Conservation (phyloP, 1,139 yeast genomes). For the Meyerozyma carpophila region DNA sequence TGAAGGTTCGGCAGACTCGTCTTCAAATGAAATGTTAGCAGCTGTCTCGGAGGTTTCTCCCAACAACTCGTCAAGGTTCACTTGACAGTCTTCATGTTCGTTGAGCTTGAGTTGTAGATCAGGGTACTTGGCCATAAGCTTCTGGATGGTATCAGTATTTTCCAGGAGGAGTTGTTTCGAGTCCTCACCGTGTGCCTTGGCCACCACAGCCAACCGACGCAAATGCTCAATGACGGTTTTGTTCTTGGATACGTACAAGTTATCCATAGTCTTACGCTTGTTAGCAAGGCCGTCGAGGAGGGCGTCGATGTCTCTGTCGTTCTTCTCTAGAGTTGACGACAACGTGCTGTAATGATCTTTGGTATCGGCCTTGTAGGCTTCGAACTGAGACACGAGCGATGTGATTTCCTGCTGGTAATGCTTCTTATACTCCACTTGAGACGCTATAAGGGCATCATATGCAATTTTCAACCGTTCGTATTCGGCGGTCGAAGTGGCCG, state of each 20-base stretch:
- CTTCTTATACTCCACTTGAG: conserved; percentile 52
- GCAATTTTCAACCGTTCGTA: conserved; percentile 53
- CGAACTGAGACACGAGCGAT: conserved; percentile 24
- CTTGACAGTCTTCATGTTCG: conserved; percentile 23
- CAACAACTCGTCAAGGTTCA: conserved; percentile 32
- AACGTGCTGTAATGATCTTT: conserved; percentile 25
- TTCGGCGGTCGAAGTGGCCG: conserved; percentile 45
- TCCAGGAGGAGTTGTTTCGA: conserved; percentile 22
- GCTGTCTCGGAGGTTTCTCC: conserved; percentile 30
- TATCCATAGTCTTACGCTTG: conserved; percentile 39
- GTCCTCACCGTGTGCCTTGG: conserved; percentile 47
- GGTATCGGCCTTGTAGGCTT: conserved; percentile 32
- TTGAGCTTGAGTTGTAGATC: conserved; percentile 28
- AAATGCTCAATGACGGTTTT: conserved; percentile 41
- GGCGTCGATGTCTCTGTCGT: conserved; percentile 43
- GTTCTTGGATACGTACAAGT: conserved; percentile 43
- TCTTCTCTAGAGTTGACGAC: conserved; percentile 22
- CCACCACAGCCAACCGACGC: conserved; percentile 37
- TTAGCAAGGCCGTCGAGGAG: conserved; percentile 38
- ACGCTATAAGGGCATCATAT: conserved; percentile 54
- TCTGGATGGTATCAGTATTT: conserved; percentile 24
- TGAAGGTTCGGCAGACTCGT: conserved; percentile 15
- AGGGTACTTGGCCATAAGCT: conserved; percentile 30
- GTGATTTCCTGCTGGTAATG: conserved; percentile 39
- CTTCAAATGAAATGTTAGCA: conserved; percentile 31